Base-by-base conservation (phyloP, 2,329 filamentous ascomycete species). In the Claviceps sp. region DNA sequence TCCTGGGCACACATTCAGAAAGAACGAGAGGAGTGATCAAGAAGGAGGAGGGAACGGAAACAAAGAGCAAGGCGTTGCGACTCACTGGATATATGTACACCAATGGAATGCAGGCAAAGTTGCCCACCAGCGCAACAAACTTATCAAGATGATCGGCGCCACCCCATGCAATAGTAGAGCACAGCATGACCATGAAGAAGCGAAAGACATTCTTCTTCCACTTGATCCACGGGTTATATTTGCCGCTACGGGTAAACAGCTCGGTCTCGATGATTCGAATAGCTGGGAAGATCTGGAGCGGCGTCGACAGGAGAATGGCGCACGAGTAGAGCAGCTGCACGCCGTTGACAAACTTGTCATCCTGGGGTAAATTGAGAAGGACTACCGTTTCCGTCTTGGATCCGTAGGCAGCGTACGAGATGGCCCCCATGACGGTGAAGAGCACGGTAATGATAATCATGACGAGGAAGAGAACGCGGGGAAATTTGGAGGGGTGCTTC, bases 121-220 rank as follows among this genome's bases (percentile, higher is more conserved):
- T 95, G 58, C 93, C 93, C 19, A 98, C 90, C 41, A 98, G 76
- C 22, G 89, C 86, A 37, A 98, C 94, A 66, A 98, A 98, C 69
- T 97, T 97, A 72, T 98, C 93, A 51, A 98, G 73, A 68, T 97
- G 85, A 59, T 89, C 87, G 3, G 93, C 91, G 56, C 93, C 93
- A 45, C 84, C 82, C 89, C 89, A 98, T 1, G 91, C 91, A 58
- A 98, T 85, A 54, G 82, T 70, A 0, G 90, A 87, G 63, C 93
- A 97, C 24, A 93, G 69, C 62, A 87, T 80, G 49, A 97, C 93
- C 56, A 96, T 81, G 64, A 91, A 84, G 75, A 97, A 98, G 51
- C 93, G 85, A 74, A 95, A 98, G 38, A 85, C 73, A 61, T 98
- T 98, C 81, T 98, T 98, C 76, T 97, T 87, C 93, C 93, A 98